Evolutionary conservation across 2,329 filamentous ascomycete species (phyloP), one percentile per base, ranked within the genome.

Genomic region (Ilyonectria mors-panacis): DNA sequence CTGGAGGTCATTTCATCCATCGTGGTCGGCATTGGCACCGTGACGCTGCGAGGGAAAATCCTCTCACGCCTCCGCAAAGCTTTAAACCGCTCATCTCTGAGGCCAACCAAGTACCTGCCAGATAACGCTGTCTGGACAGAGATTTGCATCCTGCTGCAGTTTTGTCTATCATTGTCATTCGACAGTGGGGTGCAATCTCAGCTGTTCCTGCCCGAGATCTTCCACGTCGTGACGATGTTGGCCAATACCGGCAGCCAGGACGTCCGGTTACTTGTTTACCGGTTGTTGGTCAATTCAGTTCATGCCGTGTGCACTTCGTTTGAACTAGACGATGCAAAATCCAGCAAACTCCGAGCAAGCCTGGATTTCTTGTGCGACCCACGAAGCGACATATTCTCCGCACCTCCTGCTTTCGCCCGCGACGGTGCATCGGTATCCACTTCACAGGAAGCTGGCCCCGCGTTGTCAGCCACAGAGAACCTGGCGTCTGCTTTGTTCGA

Each of bases 81-180:
- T 2, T 81, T 93, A 53, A 92, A 92, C 73, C 85, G 90, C 65
- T 91, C 90, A 6, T 92, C 90, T 1, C 81, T 92, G 59, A 85
- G 90, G 42, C 89, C 90, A n/a, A 92, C 90, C 1, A 88, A 88
- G 70, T 83, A 87, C 58, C 82, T 93, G 2, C 87, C 89, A 9
- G 91, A 93, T 66, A 92, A 92, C 70, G 84, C 86, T 2, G 89
- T 92, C 9, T 93, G 91, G 91, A 81, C 85, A n/a, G 91, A 93
- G 78, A 89, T 93, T 30, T 91, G 90, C 75, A 85, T 92, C 51
- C 81, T 93, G 35, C 81, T 93, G 55, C 88, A 90, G 51, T 90
- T 93, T 69, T 92, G 89, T 67, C 81, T 92, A 15, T 87, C 89
- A 2, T 81, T 92, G 57, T 92, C 91, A 1, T 93, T 93, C 70